A percentile compares a stretch with the other conserved stretches of the same genome.
Evolutionary conservation across 2,329 filamentous ascomycete genomes (phyloP).

Genomic region (Cercospora nicotianae): DNA sequence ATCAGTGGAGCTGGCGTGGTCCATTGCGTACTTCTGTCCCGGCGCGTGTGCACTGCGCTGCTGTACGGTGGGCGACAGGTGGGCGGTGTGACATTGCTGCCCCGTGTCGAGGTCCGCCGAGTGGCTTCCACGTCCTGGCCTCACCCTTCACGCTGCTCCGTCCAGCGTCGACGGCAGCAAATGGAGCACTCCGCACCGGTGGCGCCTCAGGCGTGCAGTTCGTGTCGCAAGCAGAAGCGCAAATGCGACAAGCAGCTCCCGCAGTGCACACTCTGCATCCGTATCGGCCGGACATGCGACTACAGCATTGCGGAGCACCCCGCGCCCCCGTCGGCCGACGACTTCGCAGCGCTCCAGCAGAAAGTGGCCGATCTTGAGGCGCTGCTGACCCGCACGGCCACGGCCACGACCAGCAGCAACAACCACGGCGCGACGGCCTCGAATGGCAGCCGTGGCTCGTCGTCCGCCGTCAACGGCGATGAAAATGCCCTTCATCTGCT

Average conservation of each 20-base stretch:
- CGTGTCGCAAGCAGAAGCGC: slow-evolving; percentile 53
- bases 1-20: neutral
- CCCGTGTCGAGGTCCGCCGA: neutral
- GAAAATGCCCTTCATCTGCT: too few species aligned
- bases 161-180: neutral
- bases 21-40: slow-evolving; percentile 8
- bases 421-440: too few species aligned
- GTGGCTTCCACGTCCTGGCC: neutral
- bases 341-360: too few species aligned
- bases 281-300: too few species aligned
- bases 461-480: too few species aligned
- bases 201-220: slow-evolving; percentile 46
- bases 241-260: slow-evolving; percentile 55
- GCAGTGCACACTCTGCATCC: slow-evolving; percentile 48
- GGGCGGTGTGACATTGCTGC: neutral
- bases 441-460: too few species aligned
- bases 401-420: too few species aligned
- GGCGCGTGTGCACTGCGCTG: neutral
- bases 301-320: too few species aligned
- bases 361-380: too few species aligned
- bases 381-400: too few species aligned
- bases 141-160: neutral
- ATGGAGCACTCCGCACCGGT: neutral
- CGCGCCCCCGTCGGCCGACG: too few species aligned
- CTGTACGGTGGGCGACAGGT: slow-evolving; percentile 1